phyloP scores from a whole-genome alignment of 2,329 filamentous ascomycete species.

The Cladophialophora exuberans region DNA sequence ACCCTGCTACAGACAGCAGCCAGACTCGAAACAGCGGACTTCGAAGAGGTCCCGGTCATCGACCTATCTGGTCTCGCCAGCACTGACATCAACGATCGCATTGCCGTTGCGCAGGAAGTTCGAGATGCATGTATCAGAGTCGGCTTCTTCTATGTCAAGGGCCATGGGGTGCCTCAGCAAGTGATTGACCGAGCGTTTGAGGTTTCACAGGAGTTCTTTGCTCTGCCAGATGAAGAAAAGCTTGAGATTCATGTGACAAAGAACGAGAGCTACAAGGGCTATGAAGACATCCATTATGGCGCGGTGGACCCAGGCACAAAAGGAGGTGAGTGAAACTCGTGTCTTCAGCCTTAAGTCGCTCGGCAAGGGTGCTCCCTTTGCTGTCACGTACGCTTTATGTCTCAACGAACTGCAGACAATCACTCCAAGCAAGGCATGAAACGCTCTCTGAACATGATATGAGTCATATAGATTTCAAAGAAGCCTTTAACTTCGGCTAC shows the following conservation, averaged over 20 bases:
- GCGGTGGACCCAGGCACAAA: conserved; percentile 17
- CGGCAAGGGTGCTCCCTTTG: too few species aligned
- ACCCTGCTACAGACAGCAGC: conserved; percentile 9
- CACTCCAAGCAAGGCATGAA: too few species aligned
- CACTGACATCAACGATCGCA: background rate
- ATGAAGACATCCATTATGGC: conserved; percentile 14
- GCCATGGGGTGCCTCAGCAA: conserved; percentile 47
- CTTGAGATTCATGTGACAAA: conserved; percentile 51
- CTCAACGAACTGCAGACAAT: too few species aligned
- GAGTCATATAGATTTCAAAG: conserved; percentile 6
- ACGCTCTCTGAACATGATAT: too few species aligned
- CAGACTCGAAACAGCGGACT: conserved; percentile 5
- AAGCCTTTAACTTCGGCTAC: conserved; percentile 48
- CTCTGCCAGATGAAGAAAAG: conserved; percentile 49
- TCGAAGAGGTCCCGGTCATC: conserved; percentile 3
- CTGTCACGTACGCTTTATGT: too few species aligned
- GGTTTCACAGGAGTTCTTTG: conserved; percentile 49
- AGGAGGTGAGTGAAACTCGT: conserved; percentile 10
- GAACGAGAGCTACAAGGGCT: conserved; percentile 40
- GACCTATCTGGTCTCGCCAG: conserved; percentile 1
- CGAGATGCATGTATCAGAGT: conserved; percentile 5
- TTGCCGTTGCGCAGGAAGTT: conserved; percentile 1
- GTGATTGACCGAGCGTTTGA: conserved; percentile 49
- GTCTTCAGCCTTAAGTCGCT: conserved; percentile 19
- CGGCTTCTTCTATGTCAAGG: conserved; percentile 47